A percentile compares a stretch with the other conserved stretches of the same genome.
Evolutionary conservation across 495 filamentous ascomycete genomes (phyloP).

Genomic region (Wilcoxina mikolae): DNA sequence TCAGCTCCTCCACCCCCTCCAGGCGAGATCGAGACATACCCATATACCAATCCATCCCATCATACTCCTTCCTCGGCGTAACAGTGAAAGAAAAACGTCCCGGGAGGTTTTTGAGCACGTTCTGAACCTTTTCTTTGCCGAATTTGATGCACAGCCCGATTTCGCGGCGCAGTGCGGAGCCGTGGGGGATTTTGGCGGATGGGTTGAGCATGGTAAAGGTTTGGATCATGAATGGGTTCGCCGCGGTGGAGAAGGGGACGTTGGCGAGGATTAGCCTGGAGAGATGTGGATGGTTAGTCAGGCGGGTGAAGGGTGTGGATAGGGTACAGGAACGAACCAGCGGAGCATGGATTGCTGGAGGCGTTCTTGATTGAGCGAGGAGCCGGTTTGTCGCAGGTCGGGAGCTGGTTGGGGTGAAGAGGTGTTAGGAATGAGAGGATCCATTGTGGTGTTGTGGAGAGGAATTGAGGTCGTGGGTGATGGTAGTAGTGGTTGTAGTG

Average conservation of each 20-base stretch:
- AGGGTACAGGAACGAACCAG: no score
- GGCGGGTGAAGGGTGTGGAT: no score
- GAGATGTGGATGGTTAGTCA: no score
- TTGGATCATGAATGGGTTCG: neutral
- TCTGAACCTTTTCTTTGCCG: neutral
- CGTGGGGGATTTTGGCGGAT: neutral
- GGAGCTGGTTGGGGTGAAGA: no score
- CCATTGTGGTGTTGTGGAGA: no score
- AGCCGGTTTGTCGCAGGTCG: no score
- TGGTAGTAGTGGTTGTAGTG: no score
- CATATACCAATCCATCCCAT: neutral
- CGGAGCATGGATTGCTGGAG: no score
- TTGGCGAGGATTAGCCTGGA: no score
- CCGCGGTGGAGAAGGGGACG: neutral
- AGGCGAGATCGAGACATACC: neutral
- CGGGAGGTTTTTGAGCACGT: neutral
- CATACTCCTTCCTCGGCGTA: neutral
- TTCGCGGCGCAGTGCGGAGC: neutral
- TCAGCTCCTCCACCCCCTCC: neutral
- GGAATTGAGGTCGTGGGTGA: no score
- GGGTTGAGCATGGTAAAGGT: neutral
- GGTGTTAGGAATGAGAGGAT: no score
- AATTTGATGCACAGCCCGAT: neutral
- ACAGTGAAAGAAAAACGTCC: neutral
- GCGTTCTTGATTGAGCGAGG: no score